Percentiles rank a stretch among this genome's conserved stretches.
These are phyloP conservation scores for Centrapalus pauciflorus DNA, from an alignment of 129 eudicot species.

Conservation along the genomic window DNA sequence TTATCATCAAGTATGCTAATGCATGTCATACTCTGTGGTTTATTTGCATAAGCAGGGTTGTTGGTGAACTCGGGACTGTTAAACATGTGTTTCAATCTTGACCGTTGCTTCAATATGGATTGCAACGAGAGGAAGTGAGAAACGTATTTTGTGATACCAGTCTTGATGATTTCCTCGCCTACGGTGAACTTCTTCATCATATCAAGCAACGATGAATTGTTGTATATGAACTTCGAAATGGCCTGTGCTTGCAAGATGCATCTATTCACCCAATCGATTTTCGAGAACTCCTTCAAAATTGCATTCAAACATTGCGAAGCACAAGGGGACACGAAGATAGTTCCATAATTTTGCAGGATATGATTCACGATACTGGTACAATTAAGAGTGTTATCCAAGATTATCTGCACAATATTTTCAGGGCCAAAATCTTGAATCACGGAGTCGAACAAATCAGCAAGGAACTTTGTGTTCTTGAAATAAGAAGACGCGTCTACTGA, in stretches of 20 bases:
- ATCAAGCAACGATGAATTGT: constrained; percentile 48
- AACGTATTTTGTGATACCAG: constrained; percentile 74
- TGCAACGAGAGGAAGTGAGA: constrained; percentile 74
- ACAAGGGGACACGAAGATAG: constrained; percentile 79
- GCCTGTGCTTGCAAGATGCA: constrained; percentile 75
- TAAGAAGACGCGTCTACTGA: constrained; percentile 80
- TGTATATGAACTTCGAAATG: constrained; percentile 73
- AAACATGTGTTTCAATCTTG: constrained; percentile 78
- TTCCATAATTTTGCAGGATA: constrained; percentile 65
- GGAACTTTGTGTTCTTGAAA: constrained; percentile 58
- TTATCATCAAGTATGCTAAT: constrained; percentile 64
- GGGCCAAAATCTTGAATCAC: constrained; percentile 76
- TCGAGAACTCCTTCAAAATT: constrained; percentile 81
- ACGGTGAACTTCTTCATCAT: constrained; percentile 75
- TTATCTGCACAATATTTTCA: constrained; percentile 83
- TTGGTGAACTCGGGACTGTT: constrained; percentile 76
- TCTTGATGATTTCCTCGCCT: constrained; percentile 64
- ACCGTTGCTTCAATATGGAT: constrained; percentile 59
- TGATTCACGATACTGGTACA: constrained; percentile 68
- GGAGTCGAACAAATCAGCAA: constrained; percentile 74
- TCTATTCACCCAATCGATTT: constrained; percentile 75
- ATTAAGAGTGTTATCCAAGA: constrained; percentile 62
- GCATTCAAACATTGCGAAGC: constrained; percentile 84
- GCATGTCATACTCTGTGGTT: constrained; percentile 62
- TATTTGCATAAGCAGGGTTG: constrained; percentile 44